phyloP scores from a whole-genome alignment of 2,329 filamentous ascomycete genomes.

The Didymella lethalis region DNA sequence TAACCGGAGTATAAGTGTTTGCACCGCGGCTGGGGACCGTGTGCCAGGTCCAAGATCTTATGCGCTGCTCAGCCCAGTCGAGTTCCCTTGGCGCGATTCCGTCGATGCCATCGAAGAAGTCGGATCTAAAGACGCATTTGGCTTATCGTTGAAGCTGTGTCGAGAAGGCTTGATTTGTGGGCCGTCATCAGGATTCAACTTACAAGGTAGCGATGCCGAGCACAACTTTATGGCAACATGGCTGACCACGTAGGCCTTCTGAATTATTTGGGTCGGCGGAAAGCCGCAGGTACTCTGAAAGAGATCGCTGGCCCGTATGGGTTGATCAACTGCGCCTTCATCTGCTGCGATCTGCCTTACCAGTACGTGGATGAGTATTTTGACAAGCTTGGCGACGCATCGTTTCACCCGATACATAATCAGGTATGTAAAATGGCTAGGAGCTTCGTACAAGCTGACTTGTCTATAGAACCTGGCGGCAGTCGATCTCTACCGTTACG shows the following conservation, averaged over 20 bases:
- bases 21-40: constrained; percentile 64
- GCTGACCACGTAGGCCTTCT: constrained; percentile 26
- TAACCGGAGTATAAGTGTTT: constrained; percentile 55
- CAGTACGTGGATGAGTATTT: constrained; percentile 70
- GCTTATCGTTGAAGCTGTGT: constrained; percentile 62
- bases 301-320: constrained; percentile 22
- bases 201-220: constrained; percentile 53
- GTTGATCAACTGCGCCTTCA: constrained; percentile 51
- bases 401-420: constrained; percentile 30
- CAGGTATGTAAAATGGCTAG: constrained; percentile 10
- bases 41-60: constrained; percentile 66
- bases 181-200: constrained; percentile 67
- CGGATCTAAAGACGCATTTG: constrained; percentile 62
- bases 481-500: constrained; percentile 34
- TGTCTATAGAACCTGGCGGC: constrained; percentile 24
- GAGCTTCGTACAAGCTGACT: neutral
- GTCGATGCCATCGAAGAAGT: constrained; percentile 66
- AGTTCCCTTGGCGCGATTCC: constrained; percentile 66
- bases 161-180: constrained; percentile 67
- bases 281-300: constrained; percentile 22
- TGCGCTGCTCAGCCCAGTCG: constrained; percentile 59
- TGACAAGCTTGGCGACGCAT: constrained; percentile 58
- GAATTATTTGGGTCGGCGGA: constrained; percentile 26
- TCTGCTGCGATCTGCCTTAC: constrained; percentile 70
- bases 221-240: neutral